A percentile compares a stretch with the other conserved stretches of the same genome.
Conservation (phyloP, 78 protist genomes). For the Pigoraptor vietnamica region DNA sequence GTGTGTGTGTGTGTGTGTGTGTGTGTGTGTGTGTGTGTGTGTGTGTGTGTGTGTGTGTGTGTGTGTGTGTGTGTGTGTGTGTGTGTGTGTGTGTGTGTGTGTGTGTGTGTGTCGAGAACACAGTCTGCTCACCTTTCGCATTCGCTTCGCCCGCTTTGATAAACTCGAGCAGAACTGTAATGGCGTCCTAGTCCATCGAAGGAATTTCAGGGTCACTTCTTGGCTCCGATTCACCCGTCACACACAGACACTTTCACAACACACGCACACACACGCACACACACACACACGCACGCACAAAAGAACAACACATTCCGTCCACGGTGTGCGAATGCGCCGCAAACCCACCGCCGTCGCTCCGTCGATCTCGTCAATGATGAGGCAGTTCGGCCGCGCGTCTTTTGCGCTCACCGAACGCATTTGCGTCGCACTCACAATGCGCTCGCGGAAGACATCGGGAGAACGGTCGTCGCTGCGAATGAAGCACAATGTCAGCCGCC, state of each 20-base stretch:
- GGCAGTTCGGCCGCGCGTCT: constrained; percentile 47
- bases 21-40: no score
- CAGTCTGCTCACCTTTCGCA: not conserved
- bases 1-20: no score
- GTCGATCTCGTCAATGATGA: constrained; percentile 80
- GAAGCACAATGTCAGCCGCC: not conserved
- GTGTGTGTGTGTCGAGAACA: no score
- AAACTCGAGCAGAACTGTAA: not conserved
- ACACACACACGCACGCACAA: not conserved
- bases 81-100: no score
- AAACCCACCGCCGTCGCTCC: constrained; percentile 25
- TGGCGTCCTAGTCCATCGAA: not conserved
- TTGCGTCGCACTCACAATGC: constrained; percentile 28
- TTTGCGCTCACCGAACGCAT: constrained; percentile 25
- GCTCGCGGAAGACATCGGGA: constrained; percentile 34
- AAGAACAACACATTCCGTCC: no score
- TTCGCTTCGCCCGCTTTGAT: not conserved
- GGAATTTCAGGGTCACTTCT: not conserved
- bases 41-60: no score
- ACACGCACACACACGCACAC: not conserved
- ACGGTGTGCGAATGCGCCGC: not conserved
- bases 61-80: no score
- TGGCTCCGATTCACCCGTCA: not conserved
- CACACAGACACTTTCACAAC: not conserved
- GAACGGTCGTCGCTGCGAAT: constrained; percentile 47